These are phyloP conservation scores for Aspergillus nomiae DNA, from an alignment of 2,329 filamentous ascomycete genomes.

Conservation along the genomic window DNA sequence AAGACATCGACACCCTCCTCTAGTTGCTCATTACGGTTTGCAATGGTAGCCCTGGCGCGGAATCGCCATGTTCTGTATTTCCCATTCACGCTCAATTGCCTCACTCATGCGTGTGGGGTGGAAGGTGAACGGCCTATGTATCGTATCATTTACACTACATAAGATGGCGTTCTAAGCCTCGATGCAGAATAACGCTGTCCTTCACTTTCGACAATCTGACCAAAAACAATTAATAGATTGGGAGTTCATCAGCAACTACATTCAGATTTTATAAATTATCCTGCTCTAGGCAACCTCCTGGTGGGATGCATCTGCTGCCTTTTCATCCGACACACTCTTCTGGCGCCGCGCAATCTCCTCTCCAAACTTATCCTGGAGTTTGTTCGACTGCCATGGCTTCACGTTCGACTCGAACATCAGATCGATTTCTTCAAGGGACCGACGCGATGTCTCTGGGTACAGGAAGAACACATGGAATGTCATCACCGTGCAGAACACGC, in stretches of 20 bases:
- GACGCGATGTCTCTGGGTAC: conserved; percentile 70
- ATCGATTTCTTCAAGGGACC: conserved; percentile 75
- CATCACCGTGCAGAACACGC: conserved; percentile 68
- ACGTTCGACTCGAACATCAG: conserved; percentile 59
- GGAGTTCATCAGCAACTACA: no score
- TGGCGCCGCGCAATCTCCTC: conserved; percentile 27
- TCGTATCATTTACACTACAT: no score
- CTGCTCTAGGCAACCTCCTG: conserved; percentile 16
- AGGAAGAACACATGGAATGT: conserved; percentile 69
- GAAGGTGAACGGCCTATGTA: no score
- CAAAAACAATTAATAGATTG: no score
- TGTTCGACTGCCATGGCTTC: conserved; percentile 33
- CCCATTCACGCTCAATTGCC: no score
- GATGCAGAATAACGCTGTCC: no score
- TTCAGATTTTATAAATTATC: neutral
- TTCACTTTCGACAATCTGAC: no score
- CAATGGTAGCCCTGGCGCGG: no score
- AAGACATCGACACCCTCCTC: neutral
- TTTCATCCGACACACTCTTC: conserved; percentile 16
- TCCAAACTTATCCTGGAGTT: conserved; percentile 26
- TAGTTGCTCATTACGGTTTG: neutral
- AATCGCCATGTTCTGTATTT: no score
- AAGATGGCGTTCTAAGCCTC: no score
- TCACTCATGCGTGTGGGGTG: no score
- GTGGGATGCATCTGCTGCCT: conserved; percentile 13